Base-by-base conservation (phyloP, 2,329 filamentous ascomycete genomes). In the Atkinsonella hypoxylon region DNA sequence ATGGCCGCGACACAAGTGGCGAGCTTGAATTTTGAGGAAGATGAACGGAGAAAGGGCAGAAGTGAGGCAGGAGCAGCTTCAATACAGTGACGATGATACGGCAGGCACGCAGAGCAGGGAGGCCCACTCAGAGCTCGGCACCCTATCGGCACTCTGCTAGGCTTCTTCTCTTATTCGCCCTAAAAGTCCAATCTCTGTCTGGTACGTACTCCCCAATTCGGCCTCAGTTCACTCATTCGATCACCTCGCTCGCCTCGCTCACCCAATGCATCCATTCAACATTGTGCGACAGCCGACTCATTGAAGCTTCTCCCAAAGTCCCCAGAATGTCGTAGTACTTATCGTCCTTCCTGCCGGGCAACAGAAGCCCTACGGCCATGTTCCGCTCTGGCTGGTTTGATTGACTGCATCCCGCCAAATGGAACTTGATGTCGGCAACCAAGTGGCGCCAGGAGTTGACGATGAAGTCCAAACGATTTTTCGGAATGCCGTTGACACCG, bases 391-490 rank as follows among this genome's bases (percentile, higher is more conserved):
- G 57, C 55, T 64, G 61, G n/a, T n/a, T n/a, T n/a, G n/a, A 26
- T 26, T 36, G 34, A 15, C 48, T n/a, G 47, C 48, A 12, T 17
- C 63, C 64, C 0, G 64, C 60, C 12, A 68, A 57, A 7, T 45
- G 30, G 60, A 70, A 74, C 53, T 61, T 56, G 5, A 66, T 63
- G 52, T 73, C 69, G 20, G 65, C 68, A 1, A 70, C 71, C 54
- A 73, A 68, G 51, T 66, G 63, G 8, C 68, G 61, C 71, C 71
- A 74, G 4, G 70, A 72, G 54, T 73, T 73, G 61, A 73, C 69
- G 11, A 65, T 64, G 39, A 73, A 61, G 40, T 65, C 61, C 47
- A 65, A 61, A 2, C 67, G 64, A 44, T 66, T 62, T n/a, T 67
- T 61, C 22, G 69, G 67, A 51, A 71, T 68, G 50, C 69, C 64